These are phyloP conservation scores for Fusarium redolens DNA, from an alignment of 2,329 filamentous ascomycete species.

Conservation along the genomic window DNA sequence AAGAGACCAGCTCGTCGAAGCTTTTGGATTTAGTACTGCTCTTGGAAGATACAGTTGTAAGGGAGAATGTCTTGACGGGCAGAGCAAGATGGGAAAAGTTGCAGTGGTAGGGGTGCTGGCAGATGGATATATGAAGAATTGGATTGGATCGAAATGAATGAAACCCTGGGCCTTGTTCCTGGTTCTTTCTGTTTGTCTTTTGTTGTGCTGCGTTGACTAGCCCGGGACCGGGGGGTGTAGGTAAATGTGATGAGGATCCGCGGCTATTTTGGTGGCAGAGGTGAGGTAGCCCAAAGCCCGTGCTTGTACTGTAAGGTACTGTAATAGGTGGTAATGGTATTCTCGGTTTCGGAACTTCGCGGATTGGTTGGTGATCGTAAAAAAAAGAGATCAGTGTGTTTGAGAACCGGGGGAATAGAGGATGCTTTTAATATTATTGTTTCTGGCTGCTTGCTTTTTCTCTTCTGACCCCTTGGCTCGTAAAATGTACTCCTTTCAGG, in stretches of 20 bases:
- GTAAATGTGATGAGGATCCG: conserved; percentile 39
- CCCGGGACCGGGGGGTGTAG: conserved; percentile 2
- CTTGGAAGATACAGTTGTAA: background rate
- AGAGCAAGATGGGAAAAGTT: conserved; percentile 3
- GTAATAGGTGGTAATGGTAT: conserved; percentile 3
- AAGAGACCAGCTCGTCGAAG: conserved; percentile 35
- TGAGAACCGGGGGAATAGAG: background rate
- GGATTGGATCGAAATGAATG: conserved; percentile 18
- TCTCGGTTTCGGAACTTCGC: conserved; percentile 30
- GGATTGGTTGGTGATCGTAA: conserved; percentile 34
- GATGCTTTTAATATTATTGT: conserved; percentile 18
- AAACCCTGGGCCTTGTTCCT: conserved; percentile 22
- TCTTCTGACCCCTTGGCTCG: background rate
- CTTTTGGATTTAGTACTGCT: conserved; percentile 1
- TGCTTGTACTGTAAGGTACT: background rate
- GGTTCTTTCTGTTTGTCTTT: conserved; percentile 5
- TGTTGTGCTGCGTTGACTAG: conserved; percentile 3
- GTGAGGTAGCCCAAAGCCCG: conserved; percentile 9
- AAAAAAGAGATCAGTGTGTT: conserved; percentile 17
- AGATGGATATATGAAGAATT: conserved; percentile 31
- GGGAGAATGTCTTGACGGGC: background rate
- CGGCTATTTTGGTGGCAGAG: conserved; percentile 36
- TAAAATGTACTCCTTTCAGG: background rate
- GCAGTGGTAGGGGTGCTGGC: conserved; percentile 19
- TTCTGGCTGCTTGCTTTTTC: conserved; percentile 19